These are phyloP conservation scores for Aspergillus baeticus DNA, from an alignment of 495 filamentous ascomycete species.

Conservation along the genomic window DNA sequence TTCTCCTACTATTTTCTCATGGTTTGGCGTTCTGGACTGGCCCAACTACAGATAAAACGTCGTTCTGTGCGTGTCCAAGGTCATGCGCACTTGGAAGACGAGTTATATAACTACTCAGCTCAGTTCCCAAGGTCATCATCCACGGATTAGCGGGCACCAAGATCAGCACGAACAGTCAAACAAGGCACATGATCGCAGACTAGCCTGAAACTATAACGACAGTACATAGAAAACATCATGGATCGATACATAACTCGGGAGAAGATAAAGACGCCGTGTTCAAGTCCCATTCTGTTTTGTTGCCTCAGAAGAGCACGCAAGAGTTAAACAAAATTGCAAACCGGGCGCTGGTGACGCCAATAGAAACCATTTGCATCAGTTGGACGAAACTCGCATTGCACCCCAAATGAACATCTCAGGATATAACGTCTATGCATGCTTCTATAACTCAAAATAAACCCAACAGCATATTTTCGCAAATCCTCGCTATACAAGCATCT, in stretches of 20 bases:
- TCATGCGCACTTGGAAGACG: no score
- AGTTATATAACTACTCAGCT: no score
- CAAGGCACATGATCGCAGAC: conserved; percentile 4
- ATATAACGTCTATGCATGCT: conserved; percentile 26
- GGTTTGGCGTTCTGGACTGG: no score
- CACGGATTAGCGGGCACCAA: no score
- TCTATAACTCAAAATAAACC: conserved; percentile 21
- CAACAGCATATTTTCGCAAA: conserved; percentile 12
- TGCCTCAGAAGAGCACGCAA: conserved; percentile 4
- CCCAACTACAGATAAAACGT: no score
- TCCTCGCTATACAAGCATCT: conserved; percentile 21
- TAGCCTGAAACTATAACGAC: conserved; percentile 8
- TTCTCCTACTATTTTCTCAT: no score
- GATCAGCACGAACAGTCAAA: neutral
- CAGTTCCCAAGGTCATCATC: no score
- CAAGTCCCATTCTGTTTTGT: conserved; percentile 7
- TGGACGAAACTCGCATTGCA: conserved; percentile 18
- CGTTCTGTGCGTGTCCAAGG: no score
- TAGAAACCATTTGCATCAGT: conserved; percentile 2
- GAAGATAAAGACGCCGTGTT: conserved; percentile 12
- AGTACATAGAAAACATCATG: neutral
- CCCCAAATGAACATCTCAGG: conserved; percentile 17
- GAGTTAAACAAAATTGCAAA: conserved; percentile 1
- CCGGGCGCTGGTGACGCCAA: conserved; percentile 9
- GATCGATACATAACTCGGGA: neutral